Evolutionary conservation across 1,284 basidiomycete genomes (phyloP), one percentile per base, ranked within the genome.

Genomic region (Tremellales sp.): DNA sequence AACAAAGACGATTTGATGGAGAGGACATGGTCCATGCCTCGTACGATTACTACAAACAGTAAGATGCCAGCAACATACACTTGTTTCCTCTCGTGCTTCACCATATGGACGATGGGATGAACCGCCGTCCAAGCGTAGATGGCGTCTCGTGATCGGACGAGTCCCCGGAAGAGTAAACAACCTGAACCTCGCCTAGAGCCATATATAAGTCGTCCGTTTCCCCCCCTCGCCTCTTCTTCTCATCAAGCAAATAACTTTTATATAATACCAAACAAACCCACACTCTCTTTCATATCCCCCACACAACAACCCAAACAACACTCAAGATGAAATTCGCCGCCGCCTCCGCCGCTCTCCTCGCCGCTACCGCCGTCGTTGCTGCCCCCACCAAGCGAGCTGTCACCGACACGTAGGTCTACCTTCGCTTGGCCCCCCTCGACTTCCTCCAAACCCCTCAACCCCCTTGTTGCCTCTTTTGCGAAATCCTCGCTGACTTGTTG

Each of bases 311-410:
- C n/a, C 19, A 42, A 10, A 19, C 35, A 16, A 38, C 21, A 32
- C 26, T 27, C 50, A 54, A 43, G 18, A 58, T 58, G 56, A 53
- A 51, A 41, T 46, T 33, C 51, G 31, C 53, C 37, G 42, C 44
- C 31, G 48, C 48, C 35, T 44, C 48, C 27, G 48, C 53, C 21
- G 28, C 51, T 24, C 53, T 58, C 38, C 41, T 51, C 37, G 44
- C 53, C 31, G 34, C 45, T 6, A 53, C 51, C 36, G 42, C 43
- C 18, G 39, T 41, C 29, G 48, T 46, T 24, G 36, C 45, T 21
- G 45, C 53, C 34, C n/a, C 45, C 24, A 25, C 47, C 46, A 49
- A 50, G 45, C 47, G 48, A 8, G 41, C 50, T 28, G 39, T 56
- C 47, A 46, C 53, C 39, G 56, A 58, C 42, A 50, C 48, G 51